Percentiles rank a stretch among this genome's conserved stretches.
phyloP scores from a whole-genome alignment of 2,329 filamentous ascomycete genomes.

The Dissoconium aciculare region DNA sequence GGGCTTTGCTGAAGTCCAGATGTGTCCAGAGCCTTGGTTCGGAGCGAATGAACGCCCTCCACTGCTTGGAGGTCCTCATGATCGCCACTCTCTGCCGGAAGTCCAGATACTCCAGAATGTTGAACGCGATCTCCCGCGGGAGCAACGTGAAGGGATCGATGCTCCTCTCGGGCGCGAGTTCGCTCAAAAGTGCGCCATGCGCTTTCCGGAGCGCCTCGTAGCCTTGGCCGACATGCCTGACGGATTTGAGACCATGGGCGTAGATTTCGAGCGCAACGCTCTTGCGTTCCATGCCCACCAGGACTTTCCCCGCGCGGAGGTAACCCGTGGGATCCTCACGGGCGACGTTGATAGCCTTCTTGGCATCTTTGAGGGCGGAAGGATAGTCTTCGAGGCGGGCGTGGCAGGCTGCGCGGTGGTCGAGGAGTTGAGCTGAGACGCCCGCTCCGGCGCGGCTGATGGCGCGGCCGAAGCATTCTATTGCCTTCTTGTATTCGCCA shows the following conservation, averaged over 20 bases:
- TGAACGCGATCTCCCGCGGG: conserved; percentile 39
- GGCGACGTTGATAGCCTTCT: conserved; percentile 38
- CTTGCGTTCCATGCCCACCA: conserved; percentile 35
- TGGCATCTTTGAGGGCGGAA: conserved; percentile 41
- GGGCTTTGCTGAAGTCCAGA: conserved; percentile 37
- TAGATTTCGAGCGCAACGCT: conserved; percentile 43
- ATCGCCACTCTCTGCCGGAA: conserved; percentile 36
- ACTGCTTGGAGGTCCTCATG: conserved; percentile 41
- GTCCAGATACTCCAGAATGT: conserved; percentile 37
- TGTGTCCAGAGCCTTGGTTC: conserved; percentile 36
- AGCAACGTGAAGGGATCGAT: conserved; percentile 39
- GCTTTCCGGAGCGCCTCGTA: conserved; percentile 21
- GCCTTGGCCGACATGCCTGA: conserved; percentile 28
- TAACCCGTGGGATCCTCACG: conserved; percentile 43
- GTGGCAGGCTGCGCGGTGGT: conserved; percentile 41
- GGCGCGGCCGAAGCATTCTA: conserved; percentile 24
- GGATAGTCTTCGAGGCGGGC: conserved; percentile 38
- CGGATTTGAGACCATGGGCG: conserved; percentile 40
- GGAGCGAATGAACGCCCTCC: conserved; percentile 37
- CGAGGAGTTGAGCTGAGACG: conserved; percentile 32
- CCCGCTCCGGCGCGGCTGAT: conserved; percentile 18
- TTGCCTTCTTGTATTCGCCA: conserved; percentile 30
- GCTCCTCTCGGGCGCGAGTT: conserved; percentile 29
- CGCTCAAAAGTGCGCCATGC: conserved; percentile 32
- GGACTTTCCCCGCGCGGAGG: conserved; percentile 37